phyloP scores from a whole-genome alignment of 2,329 filamentous ascomycete species.

The Ilyonectria mors-panacis region DNA sequence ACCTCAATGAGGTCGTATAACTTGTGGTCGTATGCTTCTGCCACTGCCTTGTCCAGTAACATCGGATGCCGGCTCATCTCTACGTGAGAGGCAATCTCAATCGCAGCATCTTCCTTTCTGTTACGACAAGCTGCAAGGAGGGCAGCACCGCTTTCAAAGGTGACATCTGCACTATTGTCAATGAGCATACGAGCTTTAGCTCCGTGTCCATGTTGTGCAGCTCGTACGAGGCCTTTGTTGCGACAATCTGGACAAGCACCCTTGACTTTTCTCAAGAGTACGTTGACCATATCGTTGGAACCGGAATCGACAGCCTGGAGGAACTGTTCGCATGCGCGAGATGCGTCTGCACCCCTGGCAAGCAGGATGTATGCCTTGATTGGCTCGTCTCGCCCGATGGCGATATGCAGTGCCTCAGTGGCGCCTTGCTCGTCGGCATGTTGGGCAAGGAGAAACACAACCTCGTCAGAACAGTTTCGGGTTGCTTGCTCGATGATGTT shows the following conservation, averaged over 20 bases:
- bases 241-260: constrained; percentile 26
- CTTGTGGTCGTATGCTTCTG: constrained; percentile 18
- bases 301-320: not conserved
- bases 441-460: constrained; percentile 21
- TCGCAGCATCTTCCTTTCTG: constrained; percentile 10
- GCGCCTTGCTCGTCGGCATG: constrained; percentile 16
- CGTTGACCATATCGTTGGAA: constrained; percentile 17
- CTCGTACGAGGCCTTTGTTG: constrained; percentile 13
- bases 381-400: constrained; percentile 14
- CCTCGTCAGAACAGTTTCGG: constrained; percentile 6
- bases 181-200: constrained; percentile 15
- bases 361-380: constrained; percentile 29
- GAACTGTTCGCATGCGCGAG: constrained; percentile 12
- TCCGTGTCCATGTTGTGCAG: not conserved
- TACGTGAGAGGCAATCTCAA: constrained; percentile 1
- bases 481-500: constrained; percentile 18
- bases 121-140: not conserved
- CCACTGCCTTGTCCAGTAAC: constrained; percentile 15
- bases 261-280: constrained; percentile 8
- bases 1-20: constrained; percentile 9
- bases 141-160: not conserved
- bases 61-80: not conserved
- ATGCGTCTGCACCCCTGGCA: constrained; percentile 21
- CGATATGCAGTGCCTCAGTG: constrained; percentile 30
- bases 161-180: constrained; percentile 9